Percentiles rank a stretch among this genome's conserved stretches.
These are phyloP conservation scores for Imleria badia DNA, from an alignment of 768 basidiomycete species.

Conservation along the genomic window DNA sequence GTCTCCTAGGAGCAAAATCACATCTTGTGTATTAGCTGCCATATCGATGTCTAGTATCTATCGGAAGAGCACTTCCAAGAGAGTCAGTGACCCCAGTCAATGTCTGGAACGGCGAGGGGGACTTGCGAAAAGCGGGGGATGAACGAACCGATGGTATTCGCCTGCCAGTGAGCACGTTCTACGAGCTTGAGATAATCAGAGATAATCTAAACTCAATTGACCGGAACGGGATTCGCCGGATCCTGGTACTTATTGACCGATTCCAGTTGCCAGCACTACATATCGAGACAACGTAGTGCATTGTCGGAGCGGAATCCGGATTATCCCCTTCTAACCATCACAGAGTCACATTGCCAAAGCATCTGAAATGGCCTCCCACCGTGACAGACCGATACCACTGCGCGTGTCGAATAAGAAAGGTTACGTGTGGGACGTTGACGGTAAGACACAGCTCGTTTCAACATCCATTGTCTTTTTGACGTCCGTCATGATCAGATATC, in stretches of 20 bases:
- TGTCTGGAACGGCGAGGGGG: neutral
- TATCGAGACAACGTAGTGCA: too few species aligned
- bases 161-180: neutral
- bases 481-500: slow-evolving; percentile 67
- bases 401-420: slow-evolving; percentile 77
- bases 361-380: slow-evolving; percentile 8
- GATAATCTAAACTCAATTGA: slow-evolving; percentile 9
- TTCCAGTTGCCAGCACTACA: neutral
- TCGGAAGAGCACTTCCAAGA: neutral
- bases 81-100: neutral
- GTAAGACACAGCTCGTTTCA: slow-evolving; percentile 37
- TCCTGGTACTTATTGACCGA: too few species aligned
- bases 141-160: neutral
- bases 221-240: neutral
- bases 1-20: slow-evolving; percentile 77
- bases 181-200: neutral
- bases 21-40: slow-evolving; percentile 55
- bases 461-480: neutral
- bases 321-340: neutral
- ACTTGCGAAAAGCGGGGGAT: neutral
- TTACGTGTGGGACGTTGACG: slow-evolving; percentile 88
- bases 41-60: slow-evolving; percentile 33
- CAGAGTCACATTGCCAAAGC: neutral
- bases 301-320: slow-evolving; percentile 22
- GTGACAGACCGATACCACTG: slow-evolving; percentile 51